Evolutionary conservation across 2,329 filamentous ascomycete genomes (phyloP).

Genomic region (Diaporthe australafricana): DNA sequence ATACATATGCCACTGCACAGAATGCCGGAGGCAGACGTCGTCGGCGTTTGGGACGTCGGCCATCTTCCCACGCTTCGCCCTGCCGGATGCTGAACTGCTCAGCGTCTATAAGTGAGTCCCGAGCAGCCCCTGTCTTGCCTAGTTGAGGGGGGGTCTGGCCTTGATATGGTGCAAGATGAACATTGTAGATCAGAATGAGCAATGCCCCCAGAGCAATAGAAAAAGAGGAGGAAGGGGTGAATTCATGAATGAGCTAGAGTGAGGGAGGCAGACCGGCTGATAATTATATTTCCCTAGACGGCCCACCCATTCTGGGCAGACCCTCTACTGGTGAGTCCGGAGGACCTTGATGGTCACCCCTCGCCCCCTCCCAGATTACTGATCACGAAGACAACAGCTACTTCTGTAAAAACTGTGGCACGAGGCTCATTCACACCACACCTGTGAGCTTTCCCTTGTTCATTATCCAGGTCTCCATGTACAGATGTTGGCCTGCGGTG

Average conservation of each 20-base stretch:
- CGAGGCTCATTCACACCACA: conserved; percentile 71
- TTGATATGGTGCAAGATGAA: background rate
- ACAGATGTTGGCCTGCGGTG: background rate
- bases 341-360: background rate
- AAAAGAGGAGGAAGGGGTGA: background rate
- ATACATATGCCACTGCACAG: conserved; percentile 78
- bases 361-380: conserved; percentile 14
- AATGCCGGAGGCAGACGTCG: conserved; percentile 74
- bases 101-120: conserved; percentile 66
- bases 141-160: background rate
- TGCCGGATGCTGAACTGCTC: conserved; percentile 62
- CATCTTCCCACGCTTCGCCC: conserved; percentile 74
- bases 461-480: background rate
- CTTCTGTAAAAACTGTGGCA: conserved; percentile 76
- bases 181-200: background rate
- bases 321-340: conserved; percentile 65
- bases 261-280: conserved; percentile 29
- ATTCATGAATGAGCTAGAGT: background rate
- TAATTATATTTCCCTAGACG: conserved; percentile 55
- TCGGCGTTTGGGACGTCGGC: conserved; percentile 77
- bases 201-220: background rate
- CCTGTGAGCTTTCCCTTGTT: conserved; percentile 54
- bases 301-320: conserved; percentile 66
- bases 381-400: conserved; percentile 55
- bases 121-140: background rate